Evolutionary conservation across 495 filamentous ascomycete genomes (phyloP).

Genomic region (Penicillium egyptiacum): DNA sequence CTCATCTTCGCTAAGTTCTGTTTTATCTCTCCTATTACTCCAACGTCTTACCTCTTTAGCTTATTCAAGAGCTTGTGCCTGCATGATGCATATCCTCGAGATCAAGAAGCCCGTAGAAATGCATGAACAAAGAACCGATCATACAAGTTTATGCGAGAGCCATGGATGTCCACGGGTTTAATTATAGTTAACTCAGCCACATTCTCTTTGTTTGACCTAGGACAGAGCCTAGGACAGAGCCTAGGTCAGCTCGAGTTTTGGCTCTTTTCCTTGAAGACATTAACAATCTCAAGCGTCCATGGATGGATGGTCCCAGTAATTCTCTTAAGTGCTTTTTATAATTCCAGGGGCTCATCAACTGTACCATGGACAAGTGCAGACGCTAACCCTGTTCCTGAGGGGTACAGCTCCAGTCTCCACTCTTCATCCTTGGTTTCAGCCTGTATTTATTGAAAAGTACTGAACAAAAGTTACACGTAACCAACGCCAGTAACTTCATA

Average conservation of each 20-base stretch:
- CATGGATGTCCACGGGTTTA: background rate
- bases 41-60: background rate
- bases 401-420: conserved; percentile 17
- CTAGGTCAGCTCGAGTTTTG: background rate
- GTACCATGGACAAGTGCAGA: conserved; percentile 16
- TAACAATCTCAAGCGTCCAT: background rate
- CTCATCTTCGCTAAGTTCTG: background rate
- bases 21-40: background rate
- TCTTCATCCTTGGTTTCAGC: conserved; percentile 2
- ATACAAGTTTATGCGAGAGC: background rate
- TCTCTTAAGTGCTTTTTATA: background rate
- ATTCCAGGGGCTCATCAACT: conserved; percentile 13
- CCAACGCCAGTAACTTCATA: background rate
- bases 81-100: conserved; percentile 5
- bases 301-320: background rate
- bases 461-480: background rate
- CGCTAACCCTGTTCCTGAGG: conserved; percentile 47
- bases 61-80: background rate
- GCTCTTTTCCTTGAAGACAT: background rate
- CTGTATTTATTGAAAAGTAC: background rate
- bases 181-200: conserved; percentile 1
- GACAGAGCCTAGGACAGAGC: too few relatives aligned
- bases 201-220: background rate
- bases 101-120: background rate
- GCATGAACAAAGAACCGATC: conserved; percentile 1